phyloP scores from a whole-genome alignment of 2,329 filamentous ascomycete species.

The Fusarium lyarnte region DNA sequence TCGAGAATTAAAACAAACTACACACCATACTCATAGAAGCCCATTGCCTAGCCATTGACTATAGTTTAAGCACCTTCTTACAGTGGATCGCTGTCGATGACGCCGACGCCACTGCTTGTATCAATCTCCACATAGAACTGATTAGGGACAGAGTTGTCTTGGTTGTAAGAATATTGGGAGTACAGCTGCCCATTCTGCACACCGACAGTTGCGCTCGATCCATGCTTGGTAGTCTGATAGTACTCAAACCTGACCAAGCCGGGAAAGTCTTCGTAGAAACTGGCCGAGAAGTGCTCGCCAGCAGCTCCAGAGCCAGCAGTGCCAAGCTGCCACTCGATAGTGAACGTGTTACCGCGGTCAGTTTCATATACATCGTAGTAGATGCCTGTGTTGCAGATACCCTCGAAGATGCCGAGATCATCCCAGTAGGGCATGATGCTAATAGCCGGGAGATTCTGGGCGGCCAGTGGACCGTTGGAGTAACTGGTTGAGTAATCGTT shows the following conservation, averaged over 20 bases:
- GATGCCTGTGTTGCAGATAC: not conserved
- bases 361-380: not conserved
- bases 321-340: not conserved
- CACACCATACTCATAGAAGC: not conserved
- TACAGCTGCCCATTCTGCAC: rapidly evolving
- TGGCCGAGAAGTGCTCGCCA: not conserved
- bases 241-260: not conserved
- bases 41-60: not conserved
- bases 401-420: rapidly evolving
- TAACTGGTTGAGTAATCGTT: rapidly evolving
- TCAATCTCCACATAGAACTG: not conserved
- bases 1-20: not conserved
- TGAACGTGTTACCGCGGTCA: not conserved
- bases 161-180: not conserved
- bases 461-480: rapidly evolving
- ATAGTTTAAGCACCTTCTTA: not conserved
- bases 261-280: not conserved
- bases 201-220: not conserved
- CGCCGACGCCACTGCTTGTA: not conserved
- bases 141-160: not conserved
- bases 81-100: not conserved
- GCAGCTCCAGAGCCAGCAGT: rapidly evolving
- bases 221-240: not conserved
- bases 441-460: rapidly evolving
- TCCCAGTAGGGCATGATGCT: not conserved